These are phyloP conservation scores for Tylopilus sp. DNA, from an alignment of 1,284 basidiomycete species.

Conservation along the genomic window DNA sequence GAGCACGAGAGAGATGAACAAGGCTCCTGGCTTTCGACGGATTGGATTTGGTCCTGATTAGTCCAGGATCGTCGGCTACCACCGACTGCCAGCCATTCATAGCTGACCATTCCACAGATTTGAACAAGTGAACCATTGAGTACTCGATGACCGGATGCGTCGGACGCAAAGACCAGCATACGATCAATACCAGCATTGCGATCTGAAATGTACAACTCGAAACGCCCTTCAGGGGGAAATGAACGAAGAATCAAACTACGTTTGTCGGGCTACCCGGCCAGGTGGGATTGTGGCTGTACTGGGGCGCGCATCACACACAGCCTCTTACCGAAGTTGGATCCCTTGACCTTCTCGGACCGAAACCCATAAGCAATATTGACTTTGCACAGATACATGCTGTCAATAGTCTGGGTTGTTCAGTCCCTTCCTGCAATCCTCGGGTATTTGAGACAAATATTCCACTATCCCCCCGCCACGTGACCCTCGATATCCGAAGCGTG, in stretches of 20 bases:
- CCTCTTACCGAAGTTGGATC: background rate
- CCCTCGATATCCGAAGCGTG: conserved; percentile 19
- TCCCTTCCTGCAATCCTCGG: background rate
- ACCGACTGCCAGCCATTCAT: no score
- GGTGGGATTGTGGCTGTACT: background rate
- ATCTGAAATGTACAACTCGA: background rate
- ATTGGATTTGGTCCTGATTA: no score
- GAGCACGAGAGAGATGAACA: background rate
- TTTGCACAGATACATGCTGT: background rate
- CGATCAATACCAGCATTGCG: background rate
- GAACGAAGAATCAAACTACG: background rate
- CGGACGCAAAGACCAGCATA: background rate
- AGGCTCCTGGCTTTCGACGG: no score
- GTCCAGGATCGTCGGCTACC: no score
- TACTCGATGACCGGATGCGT: background rate
- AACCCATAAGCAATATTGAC: no score
- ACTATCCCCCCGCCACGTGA: background rate
- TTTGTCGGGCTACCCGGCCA: background rate
- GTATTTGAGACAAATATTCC: background rate
- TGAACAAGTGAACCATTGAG: background rate
- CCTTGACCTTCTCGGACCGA: background rate
- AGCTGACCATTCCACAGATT: no score
- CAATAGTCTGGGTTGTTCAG: background rate
- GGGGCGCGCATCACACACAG: background rate
- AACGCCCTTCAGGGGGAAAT: background rate